phyloP scores from a whole-genome alignment of 345 rosid genomes.

The Geranium brycei region DNA sequence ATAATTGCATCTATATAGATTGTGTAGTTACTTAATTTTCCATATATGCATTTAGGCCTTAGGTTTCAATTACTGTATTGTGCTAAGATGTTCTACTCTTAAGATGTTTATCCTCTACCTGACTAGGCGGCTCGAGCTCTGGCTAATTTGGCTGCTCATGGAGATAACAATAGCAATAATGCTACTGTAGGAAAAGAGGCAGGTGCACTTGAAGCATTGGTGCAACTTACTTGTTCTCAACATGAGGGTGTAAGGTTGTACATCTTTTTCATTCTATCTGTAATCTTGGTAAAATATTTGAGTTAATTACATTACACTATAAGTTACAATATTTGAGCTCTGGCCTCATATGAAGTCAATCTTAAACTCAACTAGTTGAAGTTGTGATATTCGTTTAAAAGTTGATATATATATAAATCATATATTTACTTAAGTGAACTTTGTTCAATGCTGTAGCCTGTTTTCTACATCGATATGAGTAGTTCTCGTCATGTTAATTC shows the following conservation, averaged over 20 bases:
- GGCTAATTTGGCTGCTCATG: constrained; percentile 96
- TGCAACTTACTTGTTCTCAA: constrained; percentile 64
- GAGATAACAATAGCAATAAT: constrained; percentile 81
- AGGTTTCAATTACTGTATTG: background rate
- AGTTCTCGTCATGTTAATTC: background rate
- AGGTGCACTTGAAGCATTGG: constrained; percentile 90
- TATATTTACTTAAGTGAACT: background rate
- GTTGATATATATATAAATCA: no score
- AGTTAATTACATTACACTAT: background rate
- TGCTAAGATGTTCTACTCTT: background rate
- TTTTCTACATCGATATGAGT: background rate
- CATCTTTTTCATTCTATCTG: background rate
- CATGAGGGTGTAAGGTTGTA: constrained; percentile 86
- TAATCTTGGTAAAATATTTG: background rate
- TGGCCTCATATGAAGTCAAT: background rate
- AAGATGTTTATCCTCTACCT: background rate
- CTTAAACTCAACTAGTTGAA: background rate
- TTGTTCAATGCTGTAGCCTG: background rate
- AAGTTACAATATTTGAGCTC: no score
- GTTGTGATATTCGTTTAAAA: background rate
- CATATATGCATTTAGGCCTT: background rate
- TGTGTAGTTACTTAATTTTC: no score
- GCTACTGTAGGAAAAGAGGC: constrained; percentile 93
- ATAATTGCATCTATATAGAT: background rate
- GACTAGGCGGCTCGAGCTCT: constrained; percentile 84